These are phyloP conservation scores for Entomortierella chlamydospora DNA, from an alignment of 192 early-diverging fungal genomes.

Conservation along the genomic window DNA sequence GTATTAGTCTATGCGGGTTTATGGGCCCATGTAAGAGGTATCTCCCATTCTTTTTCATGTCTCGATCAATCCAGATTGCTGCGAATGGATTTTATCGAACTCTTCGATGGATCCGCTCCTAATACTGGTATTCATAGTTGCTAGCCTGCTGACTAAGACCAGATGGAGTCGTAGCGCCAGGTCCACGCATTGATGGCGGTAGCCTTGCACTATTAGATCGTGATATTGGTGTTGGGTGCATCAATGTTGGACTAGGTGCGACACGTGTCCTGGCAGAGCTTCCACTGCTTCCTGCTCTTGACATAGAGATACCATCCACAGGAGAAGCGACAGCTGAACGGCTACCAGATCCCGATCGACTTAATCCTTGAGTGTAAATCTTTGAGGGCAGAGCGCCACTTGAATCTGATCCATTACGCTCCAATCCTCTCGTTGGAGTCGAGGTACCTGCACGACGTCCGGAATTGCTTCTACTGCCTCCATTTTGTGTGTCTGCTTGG, in stretches of 20 bases:
- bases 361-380: slow-evolving; percentile 30
- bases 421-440: slow-evolving; percentile 8
- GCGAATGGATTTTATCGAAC: neutral
- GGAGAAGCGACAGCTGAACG: slow-evolving; percentile 12
- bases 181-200: slow-evolving; percentile 40
- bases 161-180: slow-evolving; percentile 7
- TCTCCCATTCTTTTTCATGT: too few relatives aligned
- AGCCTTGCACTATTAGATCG: slow-evolving; percentile 45
- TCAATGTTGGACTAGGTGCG: slow-evolving; percentile 24
- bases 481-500: too few relatives aligned
- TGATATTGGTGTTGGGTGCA: slow-evolving; percentile 39
- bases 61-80: too few relatives aligned
- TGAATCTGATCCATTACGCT: slow-evolving; percentile 13
- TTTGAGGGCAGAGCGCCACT: slow-evolving; percentile 12
- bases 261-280: slow-evolving; percentile 22
- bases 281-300: slow-evolving; percentile 27
- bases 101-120: too few relatives aligned
- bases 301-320: neutral
- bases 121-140: slow-evolving; percentile 33
- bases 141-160: slow-evolving; percentile 33
- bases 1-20: too few relatives aligned
- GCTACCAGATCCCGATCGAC: slow-evolving; percentile 26
- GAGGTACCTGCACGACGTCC: slow-evolving; percentile 14
- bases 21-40: too few relatives aligned
- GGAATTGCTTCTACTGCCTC: slow-evolving; percentile 28